These are phyloP conservation scores for Trichoderma virens DNA, from an alignment of 495 filamentous ascomycete genomes.

Conservation along the genomic window DNA sequence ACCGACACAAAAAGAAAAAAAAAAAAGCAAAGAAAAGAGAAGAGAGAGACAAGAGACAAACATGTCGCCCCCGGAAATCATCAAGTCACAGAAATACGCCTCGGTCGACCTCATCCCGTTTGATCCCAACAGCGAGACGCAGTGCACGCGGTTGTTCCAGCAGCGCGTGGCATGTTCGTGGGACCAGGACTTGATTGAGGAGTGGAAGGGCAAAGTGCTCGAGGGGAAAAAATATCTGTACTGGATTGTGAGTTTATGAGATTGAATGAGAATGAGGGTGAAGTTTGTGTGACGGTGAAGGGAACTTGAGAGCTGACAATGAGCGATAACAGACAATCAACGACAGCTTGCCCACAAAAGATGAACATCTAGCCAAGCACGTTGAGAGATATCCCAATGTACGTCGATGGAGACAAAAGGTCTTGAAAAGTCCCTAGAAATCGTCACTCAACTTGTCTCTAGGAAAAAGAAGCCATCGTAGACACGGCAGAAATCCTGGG, in stretches of 20 bases:
- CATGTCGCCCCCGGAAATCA: neutral
- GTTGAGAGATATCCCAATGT: slow-evolving; percentile 21
- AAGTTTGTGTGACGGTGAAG: neutral
- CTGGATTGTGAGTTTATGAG: slow-evolving; percentile 20
- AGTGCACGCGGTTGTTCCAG: slow-evolving; percentile 27
- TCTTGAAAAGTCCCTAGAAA: neutral
- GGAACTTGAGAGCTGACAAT: neutral
- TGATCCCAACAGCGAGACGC: slow-evolving; percentile 27
- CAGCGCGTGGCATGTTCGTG: slow-evolving; percentile 36
- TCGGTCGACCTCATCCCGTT: slow-evolving; percentile 26
- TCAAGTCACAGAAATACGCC: neutral
- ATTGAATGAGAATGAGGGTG: neutral
- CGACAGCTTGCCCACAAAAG: slow-evolving; percentile 21
- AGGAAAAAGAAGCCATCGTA: slow-evolving; percentile 22
- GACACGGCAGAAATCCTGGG: slow-evolving; percentile 26
- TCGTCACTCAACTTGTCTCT: slow-evolving; percentile 10
- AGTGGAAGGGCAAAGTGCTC: slow-evolving; percentile 11
- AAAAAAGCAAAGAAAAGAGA: neutral
- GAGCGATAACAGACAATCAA: slow-evolving; percentile 15
- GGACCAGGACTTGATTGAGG: slow-evolving; percentile 23
- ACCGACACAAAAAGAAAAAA: neutral
- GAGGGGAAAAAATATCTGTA: slow-evolving; percentile 25
- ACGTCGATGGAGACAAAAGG: neutral
- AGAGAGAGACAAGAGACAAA: neutral
- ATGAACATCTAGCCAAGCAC: slow-evolving; percentile 20